A percentile compares a stretch with the other conserved stretches of the same genome.
Evolutionary conservation across 345 rosid genomes (phyloP).

Genomic region (Eucalyptus marginata): DNA sequence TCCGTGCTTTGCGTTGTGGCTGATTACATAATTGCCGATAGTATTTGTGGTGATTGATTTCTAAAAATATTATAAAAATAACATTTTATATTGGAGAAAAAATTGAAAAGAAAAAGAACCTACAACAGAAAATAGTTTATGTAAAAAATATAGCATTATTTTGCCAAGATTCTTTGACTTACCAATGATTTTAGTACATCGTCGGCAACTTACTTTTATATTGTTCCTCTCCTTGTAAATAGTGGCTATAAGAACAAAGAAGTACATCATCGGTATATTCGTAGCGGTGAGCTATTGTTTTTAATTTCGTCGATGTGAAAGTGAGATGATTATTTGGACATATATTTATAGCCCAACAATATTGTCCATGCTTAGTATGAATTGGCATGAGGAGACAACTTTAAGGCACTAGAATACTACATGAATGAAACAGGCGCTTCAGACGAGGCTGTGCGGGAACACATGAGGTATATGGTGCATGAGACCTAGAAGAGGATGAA

Average conservation of each 20-base stretch:
- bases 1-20: no score
- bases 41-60: no score
- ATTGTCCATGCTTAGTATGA: not conserved
- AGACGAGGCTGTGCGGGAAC: not conserved
- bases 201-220: not conserved
- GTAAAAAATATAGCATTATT: not conserved
- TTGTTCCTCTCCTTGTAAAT: not conserved
- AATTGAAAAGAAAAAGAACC: not conserved
- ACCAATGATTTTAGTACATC: not conserved
- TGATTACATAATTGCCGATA: no score
- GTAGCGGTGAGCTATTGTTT: not conserved
- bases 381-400: not conserved
- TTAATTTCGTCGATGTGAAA: no score
- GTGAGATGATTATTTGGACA: not conserved
- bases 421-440: not conserved
- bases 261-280: not conserved
- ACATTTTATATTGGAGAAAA: not conserved
- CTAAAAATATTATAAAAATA: no score
- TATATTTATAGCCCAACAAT: not conserved
- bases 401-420: not conserved
- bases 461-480: not conserved
- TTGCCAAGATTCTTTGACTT: not conserved
- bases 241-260: not conserved
- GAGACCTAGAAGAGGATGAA: constrained; percentile 7
- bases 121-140: no score